Percentiles rank a stretch among this genome's conserved stretches.
Evolutionary conservation across 2,329 filamentous ascomycete species (phyloP).

Genomic region (Colletotrichum sp.): DNA sequence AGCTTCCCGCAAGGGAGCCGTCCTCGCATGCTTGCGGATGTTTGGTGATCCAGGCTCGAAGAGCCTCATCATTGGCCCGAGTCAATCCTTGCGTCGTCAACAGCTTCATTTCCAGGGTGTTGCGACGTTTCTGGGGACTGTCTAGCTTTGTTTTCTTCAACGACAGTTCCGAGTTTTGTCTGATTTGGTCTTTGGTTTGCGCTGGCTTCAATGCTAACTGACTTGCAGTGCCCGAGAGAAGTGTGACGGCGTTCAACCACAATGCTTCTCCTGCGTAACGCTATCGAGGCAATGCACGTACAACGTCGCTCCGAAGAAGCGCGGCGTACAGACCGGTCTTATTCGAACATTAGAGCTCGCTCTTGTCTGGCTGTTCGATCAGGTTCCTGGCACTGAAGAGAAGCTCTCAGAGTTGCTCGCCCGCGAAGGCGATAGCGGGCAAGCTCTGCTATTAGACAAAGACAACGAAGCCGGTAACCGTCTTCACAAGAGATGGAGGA

Average conservation of each 20-base stretch:
- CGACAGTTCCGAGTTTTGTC: not conserved
- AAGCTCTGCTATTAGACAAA: slow-evolving; percentile 56
- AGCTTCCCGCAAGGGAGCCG: not conserved
- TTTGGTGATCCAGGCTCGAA: not conserved
- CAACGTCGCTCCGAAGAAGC: slow-evolving; percentile 74
- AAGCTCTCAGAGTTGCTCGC: slow-evolving; percentile 61
- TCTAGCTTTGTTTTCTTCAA: not conserved
- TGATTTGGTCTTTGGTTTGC: not conserved
- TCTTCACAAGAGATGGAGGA: slow-evolving; percentile 67
- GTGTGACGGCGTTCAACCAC: slow-evolving; percentile 72
- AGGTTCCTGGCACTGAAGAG: slow-evolving; percentile 63
- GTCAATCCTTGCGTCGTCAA: not conserved
- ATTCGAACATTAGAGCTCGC: slow-evolving; percentile 75
- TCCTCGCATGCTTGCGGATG: not conserved
- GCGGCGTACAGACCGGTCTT: slow-evolving; percentile 82
- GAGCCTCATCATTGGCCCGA: not conserved
- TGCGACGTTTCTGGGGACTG: not conserved
- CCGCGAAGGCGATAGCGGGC: slow-evolving; percentile 41
- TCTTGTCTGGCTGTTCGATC: slow-evolving; percentile 70
- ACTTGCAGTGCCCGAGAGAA: slow-evolving; percentile 64
- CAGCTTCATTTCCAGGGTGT: not conserved
- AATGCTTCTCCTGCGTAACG: slow-evolving; percentile 69
- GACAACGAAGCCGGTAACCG: slow-evolving; percentile 57
- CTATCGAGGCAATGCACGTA: slow-evolving; percentile 73
- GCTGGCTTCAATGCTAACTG: not conserved